phyloP scores from a whole-genome alignment of 192 early-diverging fungal genomes.

The Ambispora gerdemannii region DNA sequence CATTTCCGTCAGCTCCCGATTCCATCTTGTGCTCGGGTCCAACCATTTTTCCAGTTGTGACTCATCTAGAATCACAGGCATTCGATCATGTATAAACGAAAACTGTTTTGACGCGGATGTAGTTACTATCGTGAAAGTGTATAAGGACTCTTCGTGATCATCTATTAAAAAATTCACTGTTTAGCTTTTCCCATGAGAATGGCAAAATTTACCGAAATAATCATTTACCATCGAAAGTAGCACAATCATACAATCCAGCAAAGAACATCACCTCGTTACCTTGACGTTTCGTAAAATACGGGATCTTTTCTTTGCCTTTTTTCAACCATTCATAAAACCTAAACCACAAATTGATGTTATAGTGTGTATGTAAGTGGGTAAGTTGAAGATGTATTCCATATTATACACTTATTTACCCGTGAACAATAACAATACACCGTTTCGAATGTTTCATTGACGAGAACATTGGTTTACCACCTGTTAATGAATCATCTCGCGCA shows the following conservation, averaged over 20 bases:
- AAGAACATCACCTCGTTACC: constrained; percentile 51
- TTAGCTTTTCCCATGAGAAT: too few species aligned
- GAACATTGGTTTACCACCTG: constrained; percentile 46
- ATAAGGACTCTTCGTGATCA: constrained; percentile 33
- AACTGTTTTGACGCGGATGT: constrained; percentile 43
- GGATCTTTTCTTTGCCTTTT: constrained; percentile 44
- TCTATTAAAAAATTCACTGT: too few species aligned
- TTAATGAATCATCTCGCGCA: constrained; percentile 52
- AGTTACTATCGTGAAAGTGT: constrained; percentile 52
- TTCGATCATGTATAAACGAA: constrained; percentile 53
- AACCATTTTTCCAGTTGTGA: constrained; percentile 46
- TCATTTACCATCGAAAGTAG: constrained; percentile 34
- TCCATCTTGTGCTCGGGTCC: constrained; percentile 41
- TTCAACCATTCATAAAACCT: constrained; percentile 60
- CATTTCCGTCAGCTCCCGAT: constrained; percentile 33
- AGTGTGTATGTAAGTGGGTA: neutral
- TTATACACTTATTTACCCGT: constrained; percentile 39
- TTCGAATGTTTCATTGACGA: constrained; percentile 45
- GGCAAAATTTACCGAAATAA: too few species aligned
- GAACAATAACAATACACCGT: constrained; percentile 51
- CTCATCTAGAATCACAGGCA: constrained; percentile 56
- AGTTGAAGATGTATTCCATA: neutral
- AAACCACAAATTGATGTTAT: neutral
- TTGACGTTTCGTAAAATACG: constrained; percentile 46
- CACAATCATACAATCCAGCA: constrained; percentile 48